Evolutionary conservation across 352 stramenopile species (phyloP).

Genomic region (Albugo candida): DNA sequence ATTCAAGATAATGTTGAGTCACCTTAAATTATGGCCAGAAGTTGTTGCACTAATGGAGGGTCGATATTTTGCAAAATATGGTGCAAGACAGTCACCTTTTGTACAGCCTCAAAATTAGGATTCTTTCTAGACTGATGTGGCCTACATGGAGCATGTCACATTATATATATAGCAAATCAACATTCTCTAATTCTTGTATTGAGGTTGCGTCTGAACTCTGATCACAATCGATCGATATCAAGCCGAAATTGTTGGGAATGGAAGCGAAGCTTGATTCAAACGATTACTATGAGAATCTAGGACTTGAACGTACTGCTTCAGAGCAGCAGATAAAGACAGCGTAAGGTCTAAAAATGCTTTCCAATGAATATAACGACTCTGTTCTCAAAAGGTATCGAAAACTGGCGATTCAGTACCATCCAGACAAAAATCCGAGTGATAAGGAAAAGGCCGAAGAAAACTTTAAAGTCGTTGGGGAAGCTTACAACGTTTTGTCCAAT

Average conservation of each 20-base stretch:
- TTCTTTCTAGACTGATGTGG: no score
- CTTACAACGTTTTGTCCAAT: conserved; percentile 88
- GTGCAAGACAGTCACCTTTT: not conserved
- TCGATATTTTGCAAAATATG: conserved; percentile 68
- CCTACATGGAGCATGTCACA: no score
- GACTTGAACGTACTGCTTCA: conserved; percentile 35
- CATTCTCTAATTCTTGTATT: no score
- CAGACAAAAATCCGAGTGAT: conserved; percentile 81
- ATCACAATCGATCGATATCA: no score
- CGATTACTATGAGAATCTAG: conserved; percentile 80
- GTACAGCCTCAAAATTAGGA: no score
- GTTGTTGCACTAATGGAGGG: conserved; percentile 74
- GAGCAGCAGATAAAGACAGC: conserved; percentile 73
- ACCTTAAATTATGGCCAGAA: conserved; percentile 74
- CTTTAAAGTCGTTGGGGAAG: conserved; percentile 88
- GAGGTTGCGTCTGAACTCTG: no score
- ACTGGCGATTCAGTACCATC: conserved; percentile 85
- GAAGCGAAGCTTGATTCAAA: conserved; percentile 29
- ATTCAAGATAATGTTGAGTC: conserved; percentile 76
- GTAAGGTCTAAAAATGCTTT: conserved; percentile 16
- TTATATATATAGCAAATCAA: no score
- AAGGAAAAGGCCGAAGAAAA: conserved; percentile 76
- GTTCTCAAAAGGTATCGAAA: conserved; percentile 58
- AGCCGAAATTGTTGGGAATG: no score
- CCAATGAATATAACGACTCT: not conserved